A percentile compares a stretch with the other conserved stretches of the same genome.
phyloP scores from a whole-genome alignment of 345 rosid species.

The Melastoma malabathricum region DNA sequence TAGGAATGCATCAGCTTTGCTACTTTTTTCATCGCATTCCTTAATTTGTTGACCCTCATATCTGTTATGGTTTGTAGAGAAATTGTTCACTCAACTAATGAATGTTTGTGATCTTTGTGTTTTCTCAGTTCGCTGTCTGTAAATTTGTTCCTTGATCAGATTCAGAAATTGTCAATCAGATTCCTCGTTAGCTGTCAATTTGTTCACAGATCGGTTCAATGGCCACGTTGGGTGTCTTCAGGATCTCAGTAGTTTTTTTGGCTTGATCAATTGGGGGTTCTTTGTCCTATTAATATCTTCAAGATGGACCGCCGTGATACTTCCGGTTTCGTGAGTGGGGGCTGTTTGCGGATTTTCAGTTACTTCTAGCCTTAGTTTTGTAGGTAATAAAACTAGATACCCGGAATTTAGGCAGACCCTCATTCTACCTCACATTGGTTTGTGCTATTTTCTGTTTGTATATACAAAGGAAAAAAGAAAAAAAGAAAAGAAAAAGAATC shows the following conservation, averaged over 20 bases:
- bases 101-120: no score
- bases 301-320: constrained; percentile 86
- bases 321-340: constrained; percentile 98
- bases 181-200: no score
- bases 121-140: no score
- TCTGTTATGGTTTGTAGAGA: no score
- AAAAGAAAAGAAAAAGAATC: no score
- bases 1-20: no score
- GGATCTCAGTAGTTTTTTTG: constrained; percentile 9
- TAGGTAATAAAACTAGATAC: constrained; percentile 30
- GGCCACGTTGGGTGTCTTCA: constrained; percentile 8
- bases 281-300: no score
- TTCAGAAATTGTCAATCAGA: no score
- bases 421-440: constrained; percentile 21
- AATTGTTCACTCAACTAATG: no score
- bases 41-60: neutral
- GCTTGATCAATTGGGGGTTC: constrained; percentile 18
- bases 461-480: constrained; percentile 1
- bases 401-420: constrained; percentile 59
- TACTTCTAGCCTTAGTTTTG: constrained; percentile 47
- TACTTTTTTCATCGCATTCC: neutral
- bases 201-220: constrained; percentile 6
- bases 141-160: no score
- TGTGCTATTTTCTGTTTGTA: constrained; percentile 18
- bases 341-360: constrained; percentile 28